Evolutionary conservation across 768 basidiomycete genomes (phyloP), one percentile per base, ranked within the genome.

Genomic region (Lactarius tabidus): DNA sequence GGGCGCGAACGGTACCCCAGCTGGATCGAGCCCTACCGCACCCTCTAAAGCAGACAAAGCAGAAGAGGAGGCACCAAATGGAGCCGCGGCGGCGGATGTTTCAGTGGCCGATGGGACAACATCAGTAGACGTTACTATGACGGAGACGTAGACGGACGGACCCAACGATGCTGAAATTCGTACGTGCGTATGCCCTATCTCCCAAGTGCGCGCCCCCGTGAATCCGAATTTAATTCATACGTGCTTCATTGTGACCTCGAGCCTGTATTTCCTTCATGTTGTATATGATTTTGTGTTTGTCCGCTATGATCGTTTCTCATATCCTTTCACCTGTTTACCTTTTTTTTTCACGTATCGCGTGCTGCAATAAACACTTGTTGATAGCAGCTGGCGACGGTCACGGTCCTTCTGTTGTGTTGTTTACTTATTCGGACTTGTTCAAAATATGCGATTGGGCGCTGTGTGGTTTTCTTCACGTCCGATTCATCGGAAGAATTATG

Each of bases 111-210:
- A 66, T 28, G 65, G 65, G 20, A 66, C 65, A 45, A 66, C 65
- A 15, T 66, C 65, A 41, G 65, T 66, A 31, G 65, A 66, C 38
- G 60, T 66, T 18, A 66, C 65, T 20, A 66, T 66, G 65, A 48
- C 60, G 14, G 65, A 66, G 33, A 55, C 60, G 56, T 66, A 66
- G 60, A 20, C 20, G 48, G 26, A n/a, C n/a, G n/a, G n/a, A 45
- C 28, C 15, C 41, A 35, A 26, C 57, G 35, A 23, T 35, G 6
- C 38, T 28, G 14, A 43, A 59, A 28, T 8, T 23, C 23, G 48
- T 61, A 54, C 38, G 48, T 58, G 31, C 20, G 48, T 53, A 26
- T 48, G 52, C 53, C 28, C 51, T 51, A 18, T 61, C 51, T 17
- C 33, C 55, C 33, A 62, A 57, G 56, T 23, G 55, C 8, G 33